Evolutionary conservation across 495 filamentous ascomycete species (phyloP).

Genomic region (Penicillium goetzii): DNA sequence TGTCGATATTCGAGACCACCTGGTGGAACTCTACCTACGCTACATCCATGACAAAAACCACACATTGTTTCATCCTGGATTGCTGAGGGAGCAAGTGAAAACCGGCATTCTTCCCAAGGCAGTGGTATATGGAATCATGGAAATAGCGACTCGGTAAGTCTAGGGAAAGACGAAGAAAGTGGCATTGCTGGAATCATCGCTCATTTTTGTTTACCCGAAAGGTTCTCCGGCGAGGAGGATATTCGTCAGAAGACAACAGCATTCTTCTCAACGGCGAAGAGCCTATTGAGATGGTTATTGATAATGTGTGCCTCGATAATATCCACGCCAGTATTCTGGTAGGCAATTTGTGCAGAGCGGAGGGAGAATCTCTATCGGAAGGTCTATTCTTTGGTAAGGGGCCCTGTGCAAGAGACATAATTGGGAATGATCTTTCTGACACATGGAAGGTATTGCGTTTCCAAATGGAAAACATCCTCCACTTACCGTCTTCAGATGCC

Average conservation of each 20-base stretch:
- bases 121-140: background rate
- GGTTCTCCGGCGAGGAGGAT: background rate
- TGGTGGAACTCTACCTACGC: background rate
- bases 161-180: background rate
- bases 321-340: background rate
- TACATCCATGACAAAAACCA: background rate
- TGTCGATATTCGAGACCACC: background rate
- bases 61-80: background rate
- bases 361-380: background rate
- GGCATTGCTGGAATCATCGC: background rate
- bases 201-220: background rate
- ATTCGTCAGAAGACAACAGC: background rate
- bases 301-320: background rate
- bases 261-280: background rate
- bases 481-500: constrained; percentile 16
- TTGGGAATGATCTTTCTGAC: background rate
- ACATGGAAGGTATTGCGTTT: constrained; percentile 25
- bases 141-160: background rate
- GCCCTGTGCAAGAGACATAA: background rate
- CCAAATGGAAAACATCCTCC: constrained; percentile 28
- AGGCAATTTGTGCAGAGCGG: background rate
- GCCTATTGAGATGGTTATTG: background rate
- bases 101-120: background rate
- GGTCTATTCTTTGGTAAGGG: constrained; percentile 24
- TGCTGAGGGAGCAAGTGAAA: background rate